Base-by-base conservation (phyloP, 495 filamentous ascomycete species). In the Penicillium riverlandense region DNA sequence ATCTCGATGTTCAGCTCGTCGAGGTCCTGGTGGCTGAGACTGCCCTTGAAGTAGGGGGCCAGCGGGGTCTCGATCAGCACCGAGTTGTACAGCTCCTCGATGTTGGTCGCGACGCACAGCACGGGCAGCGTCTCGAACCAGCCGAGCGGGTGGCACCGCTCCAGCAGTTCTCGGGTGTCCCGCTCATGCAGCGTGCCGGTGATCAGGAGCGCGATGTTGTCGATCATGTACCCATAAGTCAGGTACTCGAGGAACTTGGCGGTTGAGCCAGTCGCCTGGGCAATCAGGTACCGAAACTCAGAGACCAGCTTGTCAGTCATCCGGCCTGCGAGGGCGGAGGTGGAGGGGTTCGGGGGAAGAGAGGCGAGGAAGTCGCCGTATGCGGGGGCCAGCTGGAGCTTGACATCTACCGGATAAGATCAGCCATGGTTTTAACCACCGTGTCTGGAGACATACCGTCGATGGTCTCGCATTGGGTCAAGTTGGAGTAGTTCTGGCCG, bases 1-100 rank as follows among this genome's bases (percentile, higher is more conserved):
- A 99, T 99, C 71, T 99, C 92, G 57, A 99, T 99, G 70, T 99
- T 99, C 61, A 97, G 72, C 75, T 97, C 94, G 67, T 99, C 92
- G 46, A 99, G 76, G 59, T 99, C 92, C 61, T 95, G 88, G 61
- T 95, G 89, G 63, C 83, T 90, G 32, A 99, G 73, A 49, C 85
- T 92, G 47, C 86, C 83, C 69, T 97, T 97, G 79, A 99, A 99
- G 67, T 95, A 99, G 12, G 88, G 81, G 35, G 90, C 92, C 33
- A 99, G 73, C 2, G 92, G 94, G 8, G 92, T 97, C 70, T 99
- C 92, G 49, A 99, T 86, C 55, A 99, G 69, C 14, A 97, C 91
- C 33, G 86, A 91, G 74, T 96, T 97, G 76, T 97, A 99, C 13
- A 99, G 76, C 53, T 99, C 92, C 65, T 99, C 92, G 56, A 96